Evolutionary conservation across 1,284 basidiomycete species (phyloP), one percentile per base, ranked within the genome.

Genomic region (Heterobasidion irregulare): DNA sequence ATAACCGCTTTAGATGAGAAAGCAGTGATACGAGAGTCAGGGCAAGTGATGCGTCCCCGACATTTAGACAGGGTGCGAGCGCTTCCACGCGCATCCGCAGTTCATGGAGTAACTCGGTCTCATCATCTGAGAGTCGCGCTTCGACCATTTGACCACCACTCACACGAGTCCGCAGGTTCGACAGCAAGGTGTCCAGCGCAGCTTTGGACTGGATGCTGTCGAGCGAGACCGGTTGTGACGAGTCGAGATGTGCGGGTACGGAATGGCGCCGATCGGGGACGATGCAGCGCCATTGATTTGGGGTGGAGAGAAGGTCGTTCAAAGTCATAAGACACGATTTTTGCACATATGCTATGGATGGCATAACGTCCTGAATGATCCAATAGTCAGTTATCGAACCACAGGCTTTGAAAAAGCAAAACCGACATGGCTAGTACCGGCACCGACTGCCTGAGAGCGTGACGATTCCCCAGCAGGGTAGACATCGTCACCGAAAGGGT

Each of bases 291-390:
- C 82, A 85, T 54, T 71, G 65, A 6, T 41, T 41, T 41, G 38
- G n/a, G 6, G 70, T 72, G 43, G 80, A 82, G 32, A 91, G 77
- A n/a, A 91, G 73, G 65, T 82, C 83, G 63, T 83, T 82, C 48
- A 91, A 71, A 0, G 85, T 86, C 73, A 82, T 83, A 19, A 90
- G 63, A 66, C 85, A 89, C 15, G 85, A 86, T 58, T 77, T 78
- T 62, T 89, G 84, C 34, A 91, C 84, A 56, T 79, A 74, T 10
- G 75, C 71, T 58, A 91, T 83, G 18, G 86, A 89, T 4, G 84
- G 81, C 60, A 85, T 71, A 34, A 89, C 70, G 61, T 87, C 82
- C 58, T 75, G 47, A 16, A 50, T 13, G 36, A 45, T 13, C 16
- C 18, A 4, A n/a, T 47, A 1, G 46, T 10, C 49, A 44, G 19